These are phyloP conservation scores for Russula emetica DNA, from an alignment of 768 basidiomycete species.

Conservation along the genomic window DNA sequence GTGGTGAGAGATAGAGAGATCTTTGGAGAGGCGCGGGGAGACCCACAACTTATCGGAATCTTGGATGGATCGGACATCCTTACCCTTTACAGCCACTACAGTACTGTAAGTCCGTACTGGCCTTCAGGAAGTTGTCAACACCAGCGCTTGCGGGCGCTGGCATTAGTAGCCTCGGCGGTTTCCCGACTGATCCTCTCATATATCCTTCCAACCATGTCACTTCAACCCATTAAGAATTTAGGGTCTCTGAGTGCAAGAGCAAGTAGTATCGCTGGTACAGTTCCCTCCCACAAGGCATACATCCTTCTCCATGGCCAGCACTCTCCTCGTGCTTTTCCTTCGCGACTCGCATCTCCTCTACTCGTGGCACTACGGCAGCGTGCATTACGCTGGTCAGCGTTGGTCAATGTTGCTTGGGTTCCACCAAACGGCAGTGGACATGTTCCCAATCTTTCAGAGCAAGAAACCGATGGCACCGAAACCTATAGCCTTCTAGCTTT, in stretches of 20 bases:
- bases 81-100: neutral
- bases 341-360: constrained; percentile 34
- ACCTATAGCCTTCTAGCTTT: constrained; percentile 49
- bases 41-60: constrained; percentile 6
- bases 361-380: constrained; percentile 48
- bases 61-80: constrained; percentile 13
- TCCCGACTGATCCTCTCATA: too few relatives aligned
- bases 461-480: constrained; percentile 28
- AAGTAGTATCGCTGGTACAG: constrained; percentile 21
- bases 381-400: constrained; percentile 45
- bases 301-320: constrained; percentile 19
- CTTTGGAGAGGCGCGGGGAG: neutral
- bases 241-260: neutral
- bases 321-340: constrained; percentile 24
- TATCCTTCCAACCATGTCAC: neutral
- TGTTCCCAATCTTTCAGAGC: constrained; percentile 29
- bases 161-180: too few relatives aligned
- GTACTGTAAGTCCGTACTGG: too few relatives aligned
- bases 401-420: constrained; percentile 61
- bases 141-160: neutral
- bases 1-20: neutral
- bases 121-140: neutral
- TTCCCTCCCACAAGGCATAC: constrained; percentile 22
- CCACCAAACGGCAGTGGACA: constrained; percentile 25
- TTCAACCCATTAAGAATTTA: neutral